Percentiles rank a stretch among this genome's conserved stretches.
Evolutionary conservation across 768 basidiomycete genomes (phyloP).

Genomic region (Psilocybe tampanensis): DNA sequence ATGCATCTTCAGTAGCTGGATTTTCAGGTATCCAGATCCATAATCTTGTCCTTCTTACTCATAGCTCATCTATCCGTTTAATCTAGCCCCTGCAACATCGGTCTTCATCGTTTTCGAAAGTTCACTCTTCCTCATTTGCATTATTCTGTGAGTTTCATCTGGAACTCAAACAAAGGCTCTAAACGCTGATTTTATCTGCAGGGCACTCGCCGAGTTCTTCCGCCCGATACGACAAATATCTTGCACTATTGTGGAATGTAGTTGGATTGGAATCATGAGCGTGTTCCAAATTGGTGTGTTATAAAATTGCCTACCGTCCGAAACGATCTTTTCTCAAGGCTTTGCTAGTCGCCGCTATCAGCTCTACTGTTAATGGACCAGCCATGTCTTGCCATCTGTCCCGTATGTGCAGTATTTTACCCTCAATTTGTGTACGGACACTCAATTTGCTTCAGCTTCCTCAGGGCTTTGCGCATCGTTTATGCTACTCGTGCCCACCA

Average conservation of each 20-base stretch:
- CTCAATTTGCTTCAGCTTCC: constrained; percentile 29
- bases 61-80: background rate
- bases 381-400: constrained; percentile 24
- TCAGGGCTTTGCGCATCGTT: constrained; percentile 51
- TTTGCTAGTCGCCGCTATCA: constrained; percentile 49
- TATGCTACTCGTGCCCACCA: constrained; percentile 45
- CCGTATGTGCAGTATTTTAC: constrained; percentile 29
- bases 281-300: constrained; percentile 52
- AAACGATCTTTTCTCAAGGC: background rate
- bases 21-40: constrained; percentile 35
- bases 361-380: constrained; percentile 45
- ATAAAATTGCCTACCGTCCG: background rate
- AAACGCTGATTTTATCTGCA: constrained; percentile 13
- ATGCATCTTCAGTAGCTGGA: constrained; percentile 34
- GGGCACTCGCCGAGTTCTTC: constrained; percentile 40
- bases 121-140: constrained; percentile 35
- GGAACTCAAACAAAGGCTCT: background rate
- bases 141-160: constrained; percentile 32
- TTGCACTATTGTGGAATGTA: constrained; percentile 53
- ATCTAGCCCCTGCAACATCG: constrained; percentile 47
- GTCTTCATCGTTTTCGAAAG: constrained; percentile 52
- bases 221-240: constrained; percentile 39
- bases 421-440: background rate
- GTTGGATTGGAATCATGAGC: constrained; percentile 54
- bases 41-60: background rate